phyloP scores from a whole-genome alignment of 1,284 basidiomycete genomes.

The Ustanciosporium gigantosporum region DNA sequence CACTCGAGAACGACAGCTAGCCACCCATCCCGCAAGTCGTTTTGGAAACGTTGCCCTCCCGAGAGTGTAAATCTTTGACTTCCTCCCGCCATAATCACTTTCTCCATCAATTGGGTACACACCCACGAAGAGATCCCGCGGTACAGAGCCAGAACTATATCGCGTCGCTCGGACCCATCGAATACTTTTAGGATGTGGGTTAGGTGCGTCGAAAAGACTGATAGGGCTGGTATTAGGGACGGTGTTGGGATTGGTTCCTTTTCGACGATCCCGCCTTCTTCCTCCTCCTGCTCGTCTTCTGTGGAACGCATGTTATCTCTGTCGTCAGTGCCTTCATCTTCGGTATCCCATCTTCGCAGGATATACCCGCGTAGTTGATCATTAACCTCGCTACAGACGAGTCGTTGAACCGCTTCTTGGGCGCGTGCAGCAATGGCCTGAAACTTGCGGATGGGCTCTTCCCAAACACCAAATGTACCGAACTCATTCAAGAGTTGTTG shows the following conservation, averaged over 20 bases:
- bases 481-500: slow-evolving; percentile 16
- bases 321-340: slow-evolving; percentile 1
- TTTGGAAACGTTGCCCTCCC: slow-evolving; percentile 22
- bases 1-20: slow-evolving; percentile 40
- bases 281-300: not conserved
- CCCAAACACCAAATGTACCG: slow-evolving; percentile 46
- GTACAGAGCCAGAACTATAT: no score
- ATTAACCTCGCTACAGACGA: slow-evolving; percentile 45
- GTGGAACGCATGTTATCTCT: no score
- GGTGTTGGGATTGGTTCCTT: slow-evolving; percentile 34
- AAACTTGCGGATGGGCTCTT: slow-evolving; percentile 36
- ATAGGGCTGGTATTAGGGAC: slow-evolving; percentile 43
- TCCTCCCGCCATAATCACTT: slow-evolving; percentile 47
- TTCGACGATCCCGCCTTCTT: not conserved
- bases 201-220: slow-evolving; percentile 48
- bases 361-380: slow-evolving; percentile 41
- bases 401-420: slow-evolving; percentile 25
- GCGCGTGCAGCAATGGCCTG: slow-evolving; percentile 31
- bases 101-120: slow-evolving; percentile 37
- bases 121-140: slow-evolving; percentile 29
- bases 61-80: slow-evolving; percentile 13
- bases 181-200: slow-evolving; percentile 40
- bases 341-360: slow-evolving; percentile 35
- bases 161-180: slow-evolving; percentile 20
- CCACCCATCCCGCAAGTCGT: slow-evolving; percentile 49